These are phyloP conservation scores for Pestalotiopsis sp. DNA, from an alignment of 2,329 filamentous ascomycete species.

Conservation along the genomic window DNA sequence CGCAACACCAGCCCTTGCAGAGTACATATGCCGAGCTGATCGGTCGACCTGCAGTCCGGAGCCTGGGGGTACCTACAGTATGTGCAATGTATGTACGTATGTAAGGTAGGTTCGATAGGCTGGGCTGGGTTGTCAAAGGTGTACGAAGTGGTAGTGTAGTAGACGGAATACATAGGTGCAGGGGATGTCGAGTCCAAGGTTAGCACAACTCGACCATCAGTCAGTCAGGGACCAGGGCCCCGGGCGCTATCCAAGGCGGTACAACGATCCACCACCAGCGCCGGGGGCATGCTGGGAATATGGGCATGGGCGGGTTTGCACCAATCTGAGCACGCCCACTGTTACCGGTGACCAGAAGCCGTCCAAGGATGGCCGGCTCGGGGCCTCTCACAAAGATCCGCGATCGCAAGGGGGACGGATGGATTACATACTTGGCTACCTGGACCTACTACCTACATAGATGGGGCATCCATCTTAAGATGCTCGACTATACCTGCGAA, in stretches of 20 bases:
- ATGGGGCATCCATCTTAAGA: background rate
- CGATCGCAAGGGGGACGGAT: background rate
- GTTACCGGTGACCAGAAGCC: background rate
- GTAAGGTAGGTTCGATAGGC: too few relatives aligned
- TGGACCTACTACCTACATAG: background rate
- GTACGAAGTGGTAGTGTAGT: background rate
- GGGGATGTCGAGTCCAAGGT: background rate
- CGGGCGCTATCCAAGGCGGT: background rate
- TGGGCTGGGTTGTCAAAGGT: background rate
- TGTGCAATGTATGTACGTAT: background rate
- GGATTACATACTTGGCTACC: background rate
- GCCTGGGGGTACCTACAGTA: background rate
- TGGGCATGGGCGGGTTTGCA: background rate
- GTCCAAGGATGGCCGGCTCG: background rate
- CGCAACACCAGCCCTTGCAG: slow-evolving; percentile 4
- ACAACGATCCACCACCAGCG: background rate
- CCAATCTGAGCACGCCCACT: slow-evolving; percentile 1
- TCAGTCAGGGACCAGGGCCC: background rate
- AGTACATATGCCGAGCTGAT: slow-evolving; percentile 9
- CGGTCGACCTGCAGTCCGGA: background rate
- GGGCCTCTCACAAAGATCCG: background rate
- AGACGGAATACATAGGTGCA: background rate
- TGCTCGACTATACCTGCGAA: background rate
- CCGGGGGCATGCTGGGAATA: background rate
- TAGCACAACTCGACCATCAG: background rate